phyloP scores from a whole-genome alignment of 805 yeast genomes.

The Starmerella cellae region DNA sequence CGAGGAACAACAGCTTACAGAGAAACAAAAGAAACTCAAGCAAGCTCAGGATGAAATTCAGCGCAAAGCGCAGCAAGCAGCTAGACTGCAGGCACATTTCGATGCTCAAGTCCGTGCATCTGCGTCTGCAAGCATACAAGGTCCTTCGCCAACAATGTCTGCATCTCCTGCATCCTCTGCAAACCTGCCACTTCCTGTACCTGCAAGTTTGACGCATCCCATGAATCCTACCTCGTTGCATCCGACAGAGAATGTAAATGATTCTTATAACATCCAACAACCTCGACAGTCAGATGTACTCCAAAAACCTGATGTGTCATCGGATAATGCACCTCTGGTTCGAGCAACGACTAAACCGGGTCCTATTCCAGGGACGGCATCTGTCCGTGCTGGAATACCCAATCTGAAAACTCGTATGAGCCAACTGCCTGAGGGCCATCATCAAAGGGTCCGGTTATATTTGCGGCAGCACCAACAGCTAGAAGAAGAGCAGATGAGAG shows the following conservation, averaged over 20 bases:
- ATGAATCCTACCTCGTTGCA: background rate
- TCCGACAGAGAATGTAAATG: background rate
- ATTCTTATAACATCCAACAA: background rate
- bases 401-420: background rate
- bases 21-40: slow-evolving; percentile 4
- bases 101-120: slow-evolving; percentile 1
- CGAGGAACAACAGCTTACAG: background rate
- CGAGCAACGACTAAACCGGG: background rate
- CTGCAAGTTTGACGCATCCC: background rate
- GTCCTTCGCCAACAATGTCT: too few relatives aligned
- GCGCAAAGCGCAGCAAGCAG: slow-evolving; percentile 1
- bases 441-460: background rate
- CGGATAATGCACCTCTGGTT: background rate
- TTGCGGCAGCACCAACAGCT: slow-evolving; percentile 1
- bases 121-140: background rate
- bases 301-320: background rate
- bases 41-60: slow-evolving; percentile 6
- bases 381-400: background rate
- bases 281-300: background rate
- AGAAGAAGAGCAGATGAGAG: background rate
- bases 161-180: background rate
- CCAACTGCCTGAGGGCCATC: background rate
- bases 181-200: background rate
- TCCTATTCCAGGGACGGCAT: background rate
- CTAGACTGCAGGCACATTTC: slow-evolving; percentile 4